Percentiles rank a stretch among this genome's conserved stretches.
phyloP scores from a whole-genome alignment of 352 stramenopile species.

The Blastocystis sp. region DNA sequence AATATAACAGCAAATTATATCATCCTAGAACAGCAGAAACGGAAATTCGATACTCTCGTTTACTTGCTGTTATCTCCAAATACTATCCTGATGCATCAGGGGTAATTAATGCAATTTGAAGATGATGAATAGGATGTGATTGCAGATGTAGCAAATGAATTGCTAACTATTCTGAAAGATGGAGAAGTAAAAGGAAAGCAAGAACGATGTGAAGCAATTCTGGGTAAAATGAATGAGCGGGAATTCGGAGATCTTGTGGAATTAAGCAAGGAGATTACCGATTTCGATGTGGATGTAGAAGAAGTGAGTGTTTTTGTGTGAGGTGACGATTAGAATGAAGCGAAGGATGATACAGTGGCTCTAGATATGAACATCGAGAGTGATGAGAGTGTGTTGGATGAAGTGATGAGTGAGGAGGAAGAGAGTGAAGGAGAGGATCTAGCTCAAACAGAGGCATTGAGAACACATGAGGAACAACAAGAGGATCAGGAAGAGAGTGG shows the following conservation, averaged over 20 bases:
- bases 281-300: slow-evolving; percentile 71
- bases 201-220: slow-evolving; percentile 71
- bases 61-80: slow-evolving; percentile 68
- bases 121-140: slow-evolving; percentile 82
- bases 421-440: slow-evolving; percentile 63
- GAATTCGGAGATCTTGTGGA: slow-evolving; percentile 77
- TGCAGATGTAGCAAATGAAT: slow-evolving; percentile 79
- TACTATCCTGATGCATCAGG: slow-evolving; percentile 52
- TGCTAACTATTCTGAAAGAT: slow-evolving; percentile 83
- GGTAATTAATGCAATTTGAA: slow-evolving; percentile 74
- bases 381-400: slow-evolving; percentile 75
- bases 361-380: slow-evolving; percentile 89
- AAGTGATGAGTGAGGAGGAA: slow-evolving; percentile 87
- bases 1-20: slow-evolving; percentile 72
- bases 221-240: slow-evolving; percentile 73
- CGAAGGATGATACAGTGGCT: slow-evolving; percentile 76
- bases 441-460: not conserved
- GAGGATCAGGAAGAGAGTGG: slow-evolving; percentile 59
- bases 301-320: slow-evolving; percentile 65
- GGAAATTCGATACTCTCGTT: slow-evolving; percentile 78
- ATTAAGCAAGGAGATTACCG: slow-evolving; percentile 77
- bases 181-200: slow-evolving; percentile 77
- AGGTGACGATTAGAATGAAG: slow-evolving; percentile 65
- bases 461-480: not conserved
- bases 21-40: slow-evolving; percentile 77